phyloP scores from a whole-genome alignment of 345 rosid genomes.

The Limnanthes douglasii region DNA sequence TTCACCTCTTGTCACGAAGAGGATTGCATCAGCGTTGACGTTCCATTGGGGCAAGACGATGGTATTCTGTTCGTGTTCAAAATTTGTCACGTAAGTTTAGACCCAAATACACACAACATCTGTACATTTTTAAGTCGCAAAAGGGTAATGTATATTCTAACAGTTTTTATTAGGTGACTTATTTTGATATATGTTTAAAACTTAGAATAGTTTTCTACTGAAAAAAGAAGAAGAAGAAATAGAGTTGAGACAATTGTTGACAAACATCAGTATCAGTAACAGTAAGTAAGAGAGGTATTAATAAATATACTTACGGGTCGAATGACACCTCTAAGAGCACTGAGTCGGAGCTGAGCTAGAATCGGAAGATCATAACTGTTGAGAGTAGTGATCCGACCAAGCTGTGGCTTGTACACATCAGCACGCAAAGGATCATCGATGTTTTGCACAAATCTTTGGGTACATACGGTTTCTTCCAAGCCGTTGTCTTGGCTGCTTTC shows the following conservation, averaged over 20 bases:
- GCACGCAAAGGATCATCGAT: slow-evolving; percentile 30
- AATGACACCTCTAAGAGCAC: slow-evolving; percentile 40
- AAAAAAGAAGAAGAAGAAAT: too few species aligned
- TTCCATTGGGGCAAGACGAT: slow-evolving; percentile 54
- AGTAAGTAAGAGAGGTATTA: too few species aligned
- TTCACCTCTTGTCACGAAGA: slow-evolving; percentile 38
- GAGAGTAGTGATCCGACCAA: slow-evolving; percentile 36
- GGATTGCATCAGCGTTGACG: slow-evolving; percentile 40
- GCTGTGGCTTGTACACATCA: slow-evolving; percentile 43
- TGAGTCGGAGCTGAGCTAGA: slow-evolving; percentile 32
- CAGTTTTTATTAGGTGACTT: too few species aligned
- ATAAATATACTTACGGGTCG: slow-evolving; percentile 11
- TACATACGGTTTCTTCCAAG: slow-evolving; percentile 44
- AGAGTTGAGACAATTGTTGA: too few species aligned
- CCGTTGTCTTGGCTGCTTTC: slow-evolving; percentile 19
- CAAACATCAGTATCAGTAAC: too few species aligned
- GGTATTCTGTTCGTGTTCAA: slow-evolving; percentile 31
- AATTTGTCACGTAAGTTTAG: background rate
- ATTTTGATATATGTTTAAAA: too few species aligned
- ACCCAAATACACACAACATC: background rate
- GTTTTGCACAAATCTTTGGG: slow-evolving; percentile 21
- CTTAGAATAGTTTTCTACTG: too few species aligned
- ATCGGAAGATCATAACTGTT: slow-evolving; percentile 47
- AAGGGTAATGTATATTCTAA: too few species aligned
- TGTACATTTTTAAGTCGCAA: background rate